Conservation (phyloP, 164 flowering plant genomes). For the Sextonia rubra region DNA sequence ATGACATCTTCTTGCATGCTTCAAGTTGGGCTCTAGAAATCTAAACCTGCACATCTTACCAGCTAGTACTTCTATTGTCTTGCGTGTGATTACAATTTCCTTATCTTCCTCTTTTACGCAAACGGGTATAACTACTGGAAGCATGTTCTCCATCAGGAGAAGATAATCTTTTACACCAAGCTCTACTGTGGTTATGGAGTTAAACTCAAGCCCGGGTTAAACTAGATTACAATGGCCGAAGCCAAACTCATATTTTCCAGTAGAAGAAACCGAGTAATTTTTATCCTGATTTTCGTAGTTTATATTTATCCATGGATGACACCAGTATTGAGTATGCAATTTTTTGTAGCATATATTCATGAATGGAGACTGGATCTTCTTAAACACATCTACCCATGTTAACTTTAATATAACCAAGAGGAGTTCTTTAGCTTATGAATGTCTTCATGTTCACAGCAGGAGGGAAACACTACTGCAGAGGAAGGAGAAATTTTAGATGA, state of each 20-base stretch:
- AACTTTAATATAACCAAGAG: not conserved
- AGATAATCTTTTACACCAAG: not conserved
- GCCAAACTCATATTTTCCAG: too few relatives aligned
- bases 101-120: not conserved
- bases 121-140: not conserved
- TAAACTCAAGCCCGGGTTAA: not conserved
- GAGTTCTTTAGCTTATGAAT: not conserved
- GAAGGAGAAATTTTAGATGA: conserved; percentile 82
- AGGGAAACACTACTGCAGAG: conserved; percentile 44
- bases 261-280: too few relatives aligned
- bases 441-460: conserved; percentile 30
- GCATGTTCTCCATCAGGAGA: not conserved
- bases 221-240: too few relatives aligned
- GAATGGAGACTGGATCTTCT: not conserved
- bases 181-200: not conserved
- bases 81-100: not conserved
- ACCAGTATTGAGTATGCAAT: too few relatives aligned
- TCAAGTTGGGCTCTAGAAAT: not conserved
- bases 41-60: not conserved
- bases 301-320: too few relatives aligned
- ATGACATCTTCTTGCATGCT: not conserved
- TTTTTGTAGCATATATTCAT: not conserved
- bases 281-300: too few relatives aligned
- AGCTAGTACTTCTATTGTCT: not conserved
- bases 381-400: not conserved